Conservation (phyloP, 1,284 basidiomycete species). For the Naganishia cerealis region DNA sequence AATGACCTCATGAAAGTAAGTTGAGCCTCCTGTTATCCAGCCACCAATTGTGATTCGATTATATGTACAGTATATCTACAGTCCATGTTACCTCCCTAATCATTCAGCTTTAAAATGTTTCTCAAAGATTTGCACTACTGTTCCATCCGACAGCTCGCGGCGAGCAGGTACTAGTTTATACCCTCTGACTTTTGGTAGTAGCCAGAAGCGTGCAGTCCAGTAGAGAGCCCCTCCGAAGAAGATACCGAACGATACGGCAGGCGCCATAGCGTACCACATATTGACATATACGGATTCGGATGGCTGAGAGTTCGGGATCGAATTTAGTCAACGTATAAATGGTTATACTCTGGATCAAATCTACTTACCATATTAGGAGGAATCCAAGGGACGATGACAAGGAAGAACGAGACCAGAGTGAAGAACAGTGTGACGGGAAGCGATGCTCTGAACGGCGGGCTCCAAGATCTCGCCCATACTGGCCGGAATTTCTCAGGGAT, state of each 20-base stretch:
- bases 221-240: conserved; percentile 34
- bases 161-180: conserved; percentile 33
- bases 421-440: conserved; percentile 30
- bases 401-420: conserved; percentile 28
- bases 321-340: neutral
- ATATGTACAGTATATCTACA: neutral
- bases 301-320: neutral
- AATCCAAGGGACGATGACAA: conserved; percentile 30
- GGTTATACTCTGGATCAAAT: neutral
- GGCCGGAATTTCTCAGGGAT: conserved; percentile 23
- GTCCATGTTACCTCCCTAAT: neutral
- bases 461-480: conserved; percentile 18
- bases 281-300: conserved; percentile 14
- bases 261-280: conserved; percentile 33
- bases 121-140: conserved; percentile 17
- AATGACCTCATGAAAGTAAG: no score
- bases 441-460: conserved; percentile 28
- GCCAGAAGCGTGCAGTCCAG: conserved; percentile 37
- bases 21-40: no score
- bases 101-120: conserved; percentile 21
- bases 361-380: conserved; percentile 27
- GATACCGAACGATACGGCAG: conserved; percentile 36
- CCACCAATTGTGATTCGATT: neutral
- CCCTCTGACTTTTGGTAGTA: conserved; percentile 32
- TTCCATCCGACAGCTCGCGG: conserved; percentile 26